These are phyloP conservation scores for Pseudogymnoascus sp. DNA, from an alignment of 2,329 filamentous ascomycete genomes.

Conservation along the genomic window DNA sequence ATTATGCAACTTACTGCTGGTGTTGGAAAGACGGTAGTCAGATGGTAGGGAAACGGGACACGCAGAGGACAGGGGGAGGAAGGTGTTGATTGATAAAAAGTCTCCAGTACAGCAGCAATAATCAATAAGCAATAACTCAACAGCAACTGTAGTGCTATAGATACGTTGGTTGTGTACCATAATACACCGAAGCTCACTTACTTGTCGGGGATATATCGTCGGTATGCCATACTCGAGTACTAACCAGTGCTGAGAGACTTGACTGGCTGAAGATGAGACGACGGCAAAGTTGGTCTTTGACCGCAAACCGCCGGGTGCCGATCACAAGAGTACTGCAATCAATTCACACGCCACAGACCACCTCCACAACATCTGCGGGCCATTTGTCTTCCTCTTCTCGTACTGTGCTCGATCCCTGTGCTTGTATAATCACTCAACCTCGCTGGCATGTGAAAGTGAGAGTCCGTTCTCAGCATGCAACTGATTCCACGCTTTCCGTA, in stretches of 20 bases:
- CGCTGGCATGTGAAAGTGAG: not conserved
- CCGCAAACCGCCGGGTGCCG: not conserved
- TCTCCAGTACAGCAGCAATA: not conserved
- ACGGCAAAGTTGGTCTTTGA: not conserved
- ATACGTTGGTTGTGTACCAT: not conserved
- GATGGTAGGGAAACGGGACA: not conserved
- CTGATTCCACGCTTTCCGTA: not conserved
- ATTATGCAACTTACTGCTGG: not conserved
- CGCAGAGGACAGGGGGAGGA: not conserved
- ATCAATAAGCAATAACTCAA: not conserved
- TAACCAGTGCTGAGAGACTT: not conserved
- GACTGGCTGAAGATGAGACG: slow-evolving; percentile 3
- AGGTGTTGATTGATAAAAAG: not conserved
- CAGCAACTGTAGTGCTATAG: not conserved
- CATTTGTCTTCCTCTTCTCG: not conserved
- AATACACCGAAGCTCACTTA: not conserved
- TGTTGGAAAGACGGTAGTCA: not conserved
- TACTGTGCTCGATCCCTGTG: not conserved
- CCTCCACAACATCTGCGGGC: not conserved
- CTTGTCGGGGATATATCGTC: not conserved
- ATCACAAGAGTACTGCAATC: not conserved
- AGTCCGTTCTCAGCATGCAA: not conserved
- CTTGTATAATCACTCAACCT: not conserved
- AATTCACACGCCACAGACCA: not conserved
- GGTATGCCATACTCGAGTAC: not conserved